Evolutionary conservation across 805 yeast genomes (phyloP).

Genomic region (Yarrowia alimentaria): DNA sequence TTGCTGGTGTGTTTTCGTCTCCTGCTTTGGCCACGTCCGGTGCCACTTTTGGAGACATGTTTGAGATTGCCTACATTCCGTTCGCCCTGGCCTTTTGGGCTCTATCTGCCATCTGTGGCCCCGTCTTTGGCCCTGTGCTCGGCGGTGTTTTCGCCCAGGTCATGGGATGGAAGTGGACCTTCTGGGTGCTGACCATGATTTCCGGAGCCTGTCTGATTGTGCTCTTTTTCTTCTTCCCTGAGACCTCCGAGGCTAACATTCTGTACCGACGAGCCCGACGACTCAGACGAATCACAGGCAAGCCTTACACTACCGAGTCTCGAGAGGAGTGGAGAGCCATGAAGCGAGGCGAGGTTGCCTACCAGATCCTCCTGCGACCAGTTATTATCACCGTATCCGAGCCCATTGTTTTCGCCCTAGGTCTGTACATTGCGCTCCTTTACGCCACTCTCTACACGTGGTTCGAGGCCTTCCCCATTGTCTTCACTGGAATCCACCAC

Average conservation of each 20-base stretch:
- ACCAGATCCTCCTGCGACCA: constrained; percentile 39
- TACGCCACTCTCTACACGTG: constrained; percentile 53
- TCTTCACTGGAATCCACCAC: constrained; percentile 44
- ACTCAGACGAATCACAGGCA: constrained; percentile 50
- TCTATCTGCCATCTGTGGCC: constrained; percentile 53
- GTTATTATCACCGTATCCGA: constrained; percentile 47
- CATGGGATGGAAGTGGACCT: constrained; percentile 54
- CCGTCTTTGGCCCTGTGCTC: constrained; percentile 54
- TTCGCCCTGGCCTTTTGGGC: constrained; percentile 54
- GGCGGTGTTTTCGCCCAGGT: constrained; percentile 53
- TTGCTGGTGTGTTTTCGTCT: constrained; percentile 73
- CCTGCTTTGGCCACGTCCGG: constrained; percentile 85
- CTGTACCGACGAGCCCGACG: constrained; percentile 50
- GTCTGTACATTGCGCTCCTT: constrained; percentile 49
- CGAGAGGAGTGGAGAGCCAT: constrained; percentile 46
- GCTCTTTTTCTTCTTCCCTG: constrained; percentile 49
- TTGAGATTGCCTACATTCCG: constrained; percentile 46
- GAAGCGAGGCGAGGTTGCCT: constrained; percentile 4
- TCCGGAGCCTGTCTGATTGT: constrained; percentile 42
- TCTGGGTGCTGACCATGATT: constrained; percentile 46
- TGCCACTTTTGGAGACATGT: constrained; percentile 54
- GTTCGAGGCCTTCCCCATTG: constrained; percentile 59
- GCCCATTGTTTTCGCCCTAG: constrained; percentile 52
- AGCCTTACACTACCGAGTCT: constrained; percentile 45
- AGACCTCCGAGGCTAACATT: constrained; percentile 48